phyloP scores from a whole-genome alignment of 176 grass and related monocot species.

The Carex littledalei region DNA sequence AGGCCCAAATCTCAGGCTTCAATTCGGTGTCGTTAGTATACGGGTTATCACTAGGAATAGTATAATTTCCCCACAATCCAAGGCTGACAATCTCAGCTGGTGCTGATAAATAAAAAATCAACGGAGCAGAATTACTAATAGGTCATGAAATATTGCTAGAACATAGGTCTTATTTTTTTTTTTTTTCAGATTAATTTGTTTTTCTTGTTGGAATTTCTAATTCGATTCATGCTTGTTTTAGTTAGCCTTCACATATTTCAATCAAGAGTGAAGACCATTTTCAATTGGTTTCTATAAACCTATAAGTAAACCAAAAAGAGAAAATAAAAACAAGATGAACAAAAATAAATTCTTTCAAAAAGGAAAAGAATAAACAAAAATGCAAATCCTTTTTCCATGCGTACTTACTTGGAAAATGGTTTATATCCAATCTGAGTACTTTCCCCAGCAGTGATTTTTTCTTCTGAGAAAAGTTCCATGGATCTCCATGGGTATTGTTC shows the following conservation, averaged over 20 bases:
- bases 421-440: slow-evolving; percentile 31
- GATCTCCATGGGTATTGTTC: slow-evolving; percentile 24
- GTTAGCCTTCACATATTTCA: neutral
- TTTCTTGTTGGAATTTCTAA: neutral
- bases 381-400: neutral
- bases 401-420: slow-evolving; percentile 33
- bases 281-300: neutral
- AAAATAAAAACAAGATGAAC: neutral
- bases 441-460: slow-evolving; percentile 40
- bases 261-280: neutral
- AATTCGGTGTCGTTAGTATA: slow-evolving; percentile 13
- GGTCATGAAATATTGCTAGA: neutral
- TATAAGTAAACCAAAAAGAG: neutral
- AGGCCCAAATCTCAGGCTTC: slow-evolving; percentile 35
- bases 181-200: neutral
- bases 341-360: neutral
- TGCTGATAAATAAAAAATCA: slow-evolving; percentile 17
- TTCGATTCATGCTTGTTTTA: neutral
- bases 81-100: slow-evolving; percentile 28
- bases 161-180: neutral
- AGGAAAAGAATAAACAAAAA: neutral
- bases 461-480: slow-evolving; percentile 47
- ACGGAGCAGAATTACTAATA: neutral
- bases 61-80: slow-evolving; percentile 43
- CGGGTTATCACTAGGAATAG: slow-evolving; percentile 38